Percentiles rank a stretch among this genome's conserved stretches.
Conservation (phyloP, 768 basidiomycete species). For the Lentinula boryana region DNA sequence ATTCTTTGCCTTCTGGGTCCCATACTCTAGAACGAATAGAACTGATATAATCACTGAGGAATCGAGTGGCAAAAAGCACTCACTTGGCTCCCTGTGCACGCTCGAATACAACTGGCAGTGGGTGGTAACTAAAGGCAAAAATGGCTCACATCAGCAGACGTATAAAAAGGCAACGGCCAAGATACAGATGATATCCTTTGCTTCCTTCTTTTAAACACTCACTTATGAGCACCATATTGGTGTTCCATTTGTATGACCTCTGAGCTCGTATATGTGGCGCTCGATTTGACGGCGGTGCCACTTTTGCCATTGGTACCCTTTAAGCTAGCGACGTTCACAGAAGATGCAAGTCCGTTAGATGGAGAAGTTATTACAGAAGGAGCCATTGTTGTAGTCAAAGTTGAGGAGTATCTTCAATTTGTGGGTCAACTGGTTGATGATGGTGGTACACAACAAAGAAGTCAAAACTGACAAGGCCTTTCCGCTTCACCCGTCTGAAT, state of each 20-base stretch:
- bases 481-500: neutral
- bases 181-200: conserved; percentile 12
- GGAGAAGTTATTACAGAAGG: neutral
- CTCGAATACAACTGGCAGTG: conserved; percentile 92
- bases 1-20: conserved; percentile 93
- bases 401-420: neutral
- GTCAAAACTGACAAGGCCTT: neutral
- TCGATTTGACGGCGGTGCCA: neutral
- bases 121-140: conserved; percentile 80
- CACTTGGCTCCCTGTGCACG: conserved; percentile 85
- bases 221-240: conserved; percentile 86
- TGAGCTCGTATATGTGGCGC: conserved; percentile 33
- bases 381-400: neutral
- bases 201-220: conserved; percentile 27
- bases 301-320: neutral
- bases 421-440: neutral
- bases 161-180: conserved; percentile 15
- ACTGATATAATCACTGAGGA: neutral
- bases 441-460: conserved; percentile 2
- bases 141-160: conserved; percentile 31
- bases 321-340: neutral
- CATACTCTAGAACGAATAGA: conserved; percentile 49
- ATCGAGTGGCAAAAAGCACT: conserved; percentile 25
- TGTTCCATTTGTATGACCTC: conserved; percentile 79
- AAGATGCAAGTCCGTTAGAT: neutral